Conservation (phyloP, 1,284 basidiomycete species). For the Malassezia caprae region DNA sequence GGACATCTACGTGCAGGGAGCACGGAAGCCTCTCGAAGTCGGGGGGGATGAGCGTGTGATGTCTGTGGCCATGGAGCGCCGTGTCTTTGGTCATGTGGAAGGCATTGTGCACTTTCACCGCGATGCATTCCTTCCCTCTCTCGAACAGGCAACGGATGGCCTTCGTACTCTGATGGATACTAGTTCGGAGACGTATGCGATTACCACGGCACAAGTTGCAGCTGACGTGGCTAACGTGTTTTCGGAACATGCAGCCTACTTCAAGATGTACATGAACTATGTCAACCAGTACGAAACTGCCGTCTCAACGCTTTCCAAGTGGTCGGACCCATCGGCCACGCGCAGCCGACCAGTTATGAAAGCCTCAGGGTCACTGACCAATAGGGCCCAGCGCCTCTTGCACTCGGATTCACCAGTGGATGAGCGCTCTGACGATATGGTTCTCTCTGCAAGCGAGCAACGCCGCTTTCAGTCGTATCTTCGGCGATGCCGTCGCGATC, state of each 20-base stretch:
- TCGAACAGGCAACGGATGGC: constrained; percentile 57
- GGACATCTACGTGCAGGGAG: constrained; percentile 86
- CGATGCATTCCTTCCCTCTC: constrained; percentile 77
- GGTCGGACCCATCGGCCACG: constrained; percentile 5
- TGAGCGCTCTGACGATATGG: background rate
- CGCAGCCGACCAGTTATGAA: background rate
- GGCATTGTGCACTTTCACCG: constrained; percentile 82
- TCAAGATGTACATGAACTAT: constrained; percentile 46
- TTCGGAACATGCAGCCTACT: constrained; percentile 40
- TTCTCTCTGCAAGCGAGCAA: background rate
- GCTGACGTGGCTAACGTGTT: constrained; percentile 80
- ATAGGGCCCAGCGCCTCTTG: background rate
- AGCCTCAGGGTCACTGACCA: background rate
- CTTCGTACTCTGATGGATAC: constrained; percentile 14
- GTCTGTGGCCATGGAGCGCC: constrained; percentile 73
- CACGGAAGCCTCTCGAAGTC: constrained; percentile 56
- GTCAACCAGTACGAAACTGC: constrained; percentile 43
- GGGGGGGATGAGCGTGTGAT: constrained; percentile 60
- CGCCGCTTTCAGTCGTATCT: constrained; percentile 32
- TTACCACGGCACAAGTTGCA: constrained; percentile 64
- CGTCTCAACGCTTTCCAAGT: constrained; percentile 10
- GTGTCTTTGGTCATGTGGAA: constrained; percentile 86
- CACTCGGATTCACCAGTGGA: background rate
- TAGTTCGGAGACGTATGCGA: constrained; percentile 50
- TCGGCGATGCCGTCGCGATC: constrained; percentile 50